Evolutionary conservation across 1,284 basidiomycete genomes (phyloP).

Genomic region (Ganoderma multipileum): DNA sequence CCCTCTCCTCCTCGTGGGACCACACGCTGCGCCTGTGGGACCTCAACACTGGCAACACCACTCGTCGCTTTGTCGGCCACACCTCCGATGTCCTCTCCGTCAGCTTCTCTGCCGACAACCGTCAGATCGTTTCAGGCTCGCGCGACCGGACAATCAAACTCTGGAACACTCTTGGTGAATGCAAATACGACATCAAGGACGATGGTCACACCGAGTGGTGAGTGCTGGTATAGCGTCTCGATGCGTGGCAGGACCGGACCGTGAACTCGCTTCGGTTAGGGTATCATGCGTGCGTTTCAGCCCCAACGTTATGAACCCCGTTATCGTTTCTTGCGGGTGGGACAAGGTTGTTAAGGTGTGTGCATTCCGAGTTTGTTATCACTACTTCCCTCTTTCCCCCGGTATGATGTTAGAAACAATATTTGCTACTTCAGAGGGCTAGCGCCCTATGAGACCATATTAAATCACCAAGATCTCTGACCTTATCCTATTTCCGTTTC

Average conservation of each 20-base stretch:
- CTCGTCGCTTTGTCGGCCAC: slow-evolving; percentile 98
- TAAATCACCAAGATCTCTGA: slow-evolving; percentile 84
- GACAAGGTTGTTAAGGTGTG: slow-evolving; percentile 99
- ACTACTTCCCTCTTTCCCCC: slow-evolving; percentile 25
- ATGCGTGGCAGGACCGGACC: slow-evolving; percentile 9
- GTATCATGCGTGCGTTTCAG: slow-evolving; percentile 99
- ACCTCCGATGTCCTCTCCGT: slow-evolving; percentile 97
- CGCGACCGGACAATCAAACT: slow-evolving; percentile 99
- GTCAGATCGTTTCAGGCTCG: slow-evolving; percentile 98
- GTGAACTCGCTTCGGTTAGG: slow-evolving; percentile 52
- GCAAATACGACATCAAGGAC: slow-evolving; percentile 99
- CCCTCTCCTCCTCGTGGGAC: slow-evolving; percentile 99
- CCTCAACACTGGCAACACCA: slow-evolving; percentile 93
- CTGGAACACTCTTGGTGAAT: slow-evolving; percentile 99
- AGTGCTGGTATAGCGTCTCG: slow-evolving; percentile 33
- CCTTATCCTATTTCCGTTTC: slow-evolving; percentile 33
- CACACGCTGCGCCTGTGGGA: slow-evolving; percentile 99
- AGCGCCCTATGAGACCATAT: slow-evolving; percentile 69
- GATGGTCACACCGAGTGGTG: slow-evolving; percentile 97
- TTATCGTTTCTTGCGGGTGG: slow-evolving; percentile 99
- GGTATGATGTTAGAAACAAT: slow-evolving; percentile 59
- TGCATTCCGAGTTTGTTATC: slow-evolving; percentile 5
- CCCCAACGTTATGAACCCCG: slow-evolving; percentile 97
- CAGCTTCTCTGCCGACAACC: slow-evolving; percentile 97
- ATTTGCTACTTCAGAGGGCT: slow-evolving; percentile 89